Percentiles rank a stretch among this genome's conserved stretches.
phyloP scores from a whole-genome alignment of 805 yeast species.

The Hagleromyces aurorensis region DNA sequence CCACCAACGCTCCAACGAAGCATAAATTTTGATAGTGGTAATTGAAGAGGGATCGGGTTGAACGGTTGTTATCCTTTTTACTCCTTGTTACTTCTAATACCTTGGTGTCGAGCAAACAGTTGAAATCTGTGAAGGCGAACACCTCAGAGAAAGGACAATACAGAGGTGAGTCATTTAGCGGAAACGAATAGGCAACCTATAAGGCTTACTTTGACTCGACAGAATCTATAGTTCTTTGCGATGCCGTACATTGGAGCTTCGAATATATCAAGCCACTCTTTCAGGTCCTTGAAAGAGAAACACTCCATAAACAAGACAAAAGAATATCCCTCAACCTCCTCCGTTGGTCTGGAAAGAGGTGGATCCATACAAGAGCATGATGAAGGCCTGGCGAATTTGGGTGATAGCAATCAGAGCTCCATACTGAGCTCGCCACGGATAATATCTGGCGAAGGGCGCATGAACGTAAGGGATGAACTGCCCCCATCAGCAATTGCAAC shows the following conservation, averaged over 20 bases:
- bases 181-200: no score
- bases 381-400: not conserved
- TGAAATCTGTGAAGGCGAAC: no score
- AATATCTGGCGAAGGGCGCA: conserved; percentile 1
- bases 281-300: conserved; percentile 22
- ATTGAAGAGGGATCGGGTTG: no score
- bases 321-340: not conserved
- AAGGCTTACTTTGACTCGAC: no score
- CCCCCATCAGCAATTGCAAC: not conserved
- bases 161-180: no score
- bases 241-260: conserved; percentile 32
- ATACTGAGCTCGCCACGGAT: conserved; percentile 5
- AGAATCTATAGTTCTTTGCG: no score
- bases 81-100: no score
- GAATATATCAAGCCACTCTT: conserved; percentile 19
- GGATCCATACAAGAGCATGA: not conserved
- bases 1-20: no score
- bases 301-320: conserved; percentile 13
- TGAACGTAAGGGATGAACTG: not conserved
- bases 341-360: conserved; percentile 6
- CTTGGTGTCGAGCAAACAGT: no score
- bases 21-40: no score
- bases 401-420: not conserved
- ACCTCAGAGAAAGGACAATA: no score
- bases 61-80: no score